These are phyloP conservation scores for Eucalyptus melliodora DNA, from an alignment of 345 rosid species.

Conservation along the genomic window DNA sequence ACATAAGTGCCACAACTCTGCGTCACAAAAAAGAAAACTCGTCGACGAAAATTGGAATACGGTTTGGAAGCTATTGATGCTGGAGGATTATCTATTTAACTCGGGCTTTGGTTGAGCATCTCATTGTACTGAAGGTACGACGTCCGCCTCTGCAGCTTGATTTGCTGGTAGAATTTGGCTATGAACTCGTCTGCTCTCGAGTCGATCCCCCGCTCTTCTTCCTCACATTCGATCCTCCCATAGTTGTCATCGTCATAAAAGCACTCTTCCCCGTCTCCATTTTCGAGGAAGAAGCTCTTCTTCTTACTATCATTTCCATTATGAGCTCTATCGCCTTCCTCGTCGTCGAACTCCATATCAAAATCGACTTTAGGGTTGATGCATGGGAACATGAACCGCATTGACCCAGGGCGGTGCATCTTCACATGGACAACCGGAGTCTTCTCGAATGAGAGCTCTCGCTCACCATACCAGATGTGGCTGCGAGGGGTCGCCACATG, in stretches of 20 bases:
- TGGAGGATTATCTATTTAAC: background rate
- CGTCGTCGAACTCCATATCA: conserved; percentile 31
- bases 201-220: conserved; percentile 52
- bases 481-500: background rate
- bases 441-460: conserved; percentile 73
- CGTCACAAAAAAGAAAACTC: too few relatives aligned
- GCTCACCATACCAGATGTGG: conserved; percentile 34
- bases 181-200: conserved; percentile 80
- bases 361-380: conserved; percentile 42
- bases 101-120: background rate
- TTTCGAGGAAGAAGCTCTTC: background rate
- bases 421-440: conserved; percentile 65
- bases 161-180: conserved; percentile 56
- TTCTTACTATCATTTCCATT: too few relatives aligned
- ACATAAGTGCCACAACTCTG: too few relatives aligned
- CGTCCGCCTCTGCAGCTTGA: conserved; percentile 70
- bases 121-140: conserved; percentile 45
- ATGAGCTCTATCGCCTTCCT: background rate
- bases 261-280: background rate
- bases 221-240: background rate
- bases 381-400: conserved; percentile 63
- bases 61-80: background rate
- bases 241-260: background rate
- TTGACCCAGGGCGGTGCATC: conserved; percentile 50
- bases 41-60: background rate